Evolutionary conservation across 192 early-diverging fungal genomes (phyloP).

Genomic region (Coemansia sp.): DNA sequence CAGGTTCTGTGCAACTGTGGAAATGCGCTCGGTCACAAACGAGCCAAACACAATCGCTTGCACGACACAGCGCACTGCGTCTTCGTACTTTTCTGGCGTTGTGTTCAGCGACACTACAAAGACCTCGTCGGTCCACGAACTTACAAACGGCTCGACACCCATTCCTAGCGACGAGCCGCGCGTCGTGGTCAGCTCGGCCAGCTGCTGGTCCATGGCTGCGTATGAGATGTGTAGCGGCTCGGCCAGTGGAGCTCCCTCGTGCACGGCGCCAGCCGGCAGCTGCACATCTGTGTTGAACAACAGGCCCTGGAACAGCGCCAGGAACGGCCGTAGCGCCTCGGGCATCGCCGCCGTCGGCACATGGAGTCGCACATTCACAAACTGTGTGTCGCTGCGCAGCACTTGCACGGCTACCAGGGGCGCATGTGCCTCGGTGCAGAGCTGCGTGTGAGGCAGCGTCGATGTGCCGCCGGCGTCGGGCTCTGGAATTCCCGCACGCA

Average conservation of each 20-base stretch:
- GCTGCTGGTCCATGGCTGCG: conserved; percentile 37
- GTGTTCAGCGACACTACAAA: conserved; percentile 56
- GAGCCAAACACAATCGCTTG: conserved; percentile 62
- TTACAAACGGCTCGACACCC: conserved; percentile 47
- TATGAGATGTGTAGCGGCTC: conserved; percentile 19
- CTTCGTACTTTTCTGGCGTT: conserved; percentile 19
- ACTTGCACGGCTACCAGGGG: conserved; percentile 61
- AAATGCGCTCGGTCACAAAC: conserved; percentile 69
- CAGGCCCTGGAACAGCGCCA: conserved; percentile 78
- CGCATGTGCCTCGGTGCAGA: neutral
- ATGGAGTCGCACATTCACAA: conserved; percentile 61
- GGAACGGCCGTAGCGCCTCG: conserved; percentile 62
- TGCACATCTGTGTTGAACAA: conserved; percentile 60
- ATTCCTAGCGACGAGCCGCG: conserved; percentile 53
- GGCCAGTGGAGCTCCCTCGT: conserved; percentile 15
- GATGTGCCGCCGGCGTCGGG: conserved; percentile 22
- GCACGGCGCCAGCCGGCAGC: conserved; percentile 50
- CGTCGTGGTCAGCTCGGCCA: conserved; percentile 54
- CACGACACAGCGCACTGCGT: conserved; percentile 52
- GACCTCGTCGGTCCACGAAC: conserved; percentile 58
- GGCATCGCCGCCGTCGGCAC: conserved; percentile 57
- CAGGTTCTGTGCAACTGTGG: conserved; percentile 70
- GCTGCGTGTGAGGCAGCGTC: conserved; percentile 2
- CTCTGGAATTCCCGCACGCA: conserved; percentile 58
- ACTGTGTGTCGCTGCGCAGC: conserved; percentile 66